Base-by-base conservation (phyloP, 2,329 filamentous ascomycete genomes). In the Rosellinia necatrix region DNA sequence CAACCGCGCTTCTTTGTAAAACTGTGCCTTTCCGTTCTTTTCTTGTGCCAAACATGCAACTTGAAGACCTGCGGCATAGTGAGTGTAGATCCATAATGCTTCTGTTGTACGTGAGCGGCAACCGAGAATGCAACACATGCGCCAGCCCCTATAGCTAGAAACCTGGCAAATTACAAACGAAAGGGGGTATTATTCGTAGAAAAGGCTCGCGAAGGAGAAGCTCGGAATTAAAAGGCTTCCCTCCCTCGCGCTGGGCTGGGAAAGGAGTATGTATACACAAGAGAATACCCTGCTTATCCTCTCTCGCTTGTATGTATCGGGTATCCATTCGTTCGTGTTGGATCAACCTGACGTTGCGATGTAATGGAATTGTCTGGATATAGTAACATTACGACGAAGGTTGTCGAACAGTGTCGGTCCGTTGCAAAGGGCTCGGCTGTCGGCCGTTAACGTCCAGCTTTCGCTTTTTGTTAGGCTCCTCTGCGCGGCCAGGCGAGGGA, bases 381-480 rank as follows among this genome's bases (percentile, higher is more conserved):
- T n/a, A n/a, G n/a, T n/a, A n/a, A n/a, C n/a, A n/a, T n/a, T 48
- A 47, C 25, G 27, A 48, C 19, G 44, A 43, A 17, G 30, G 13
- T 24, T 35, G 5, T n/a, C 22, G 48, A 38, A 15, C 19, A 2
- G n/a, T 13, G 9, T 25, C 29, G 21, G 41, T 51, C 9, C 8
- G 41, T 37, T 53, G 55, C 24, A 47, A 22, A 30, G 50, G 48
- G 13, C 38, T 55, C 2, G 49, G 71, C 67, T 41, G 43, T 17
- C 51, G 47, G 40, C 50, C 57, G 32, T 61, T 62, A 19, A 40
- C 22, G 6, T 62, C 58, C 2, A 61, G 22, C 42, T 35, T 62
- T 40, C 60, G 58, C 38, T 38, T 62, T 43, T 62, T 62, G 34
- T 4, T 49, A 3, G 48, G 15, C 44, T 62, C 60, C 2, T 62